Evolutionary conservation across 2,329 filamentous ascomycete species (phyloP), one percentile per base, ranked within the genome.

Genomic region (Epichloe hybrida): DNA sequence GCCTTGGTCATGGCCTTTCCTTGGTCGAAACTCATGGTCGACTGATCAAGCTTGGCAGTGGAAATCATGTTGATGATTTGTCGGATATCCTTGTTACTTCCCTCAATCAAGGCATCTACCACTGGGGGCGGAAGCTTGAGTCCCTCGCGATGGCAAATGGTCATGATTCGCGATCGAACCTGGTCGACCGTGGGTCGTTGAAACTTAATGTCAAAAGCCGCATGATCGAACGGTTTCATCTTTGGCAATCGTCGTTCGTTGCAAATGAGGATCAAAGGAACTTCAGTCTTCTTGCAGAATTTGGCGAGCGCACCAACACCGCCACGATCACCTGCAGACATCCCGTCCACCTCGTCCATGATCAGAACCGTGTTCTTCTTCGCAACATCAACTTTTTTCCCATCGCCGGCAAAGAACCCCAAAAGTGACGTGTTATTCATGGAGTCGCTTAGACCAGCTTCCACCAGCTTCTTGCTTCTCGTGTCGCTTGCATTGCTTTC

Each of bases 61-160:
- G 89, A 88, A 50, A 98, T 77, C 93, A 98, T 98, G 70, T 98
- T 98, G 69, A 98, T 93, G 54, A 97, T 90, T 67, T 97, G 93
- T 39, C 93, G 83, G 56, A 98, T 98, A 64, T 98, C 93, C 51
- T 93, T 88, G 67, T 91, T 87, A 55, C 86, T 95, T 20, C 93
- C 93, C 68, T 97, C 91, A 52, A 98, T 96, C 44, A 98, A 75
- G 17, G 90, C 88, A 64, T 97, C 91, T 51, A 98, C 79, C 17
- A 95, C 91, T 50, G 81, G 79, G 4, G 81, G 72, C 0, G 90
- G 85, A 53, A 98, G 78, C 66, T 90, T 95, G 55, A 98, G 69
- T 12, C 86, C 86, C 71, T 98, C 93, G 56, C 91, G 80, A 67
- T 85, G 94, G 61, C 89, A 94, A 56, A 98, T 95, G 0, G 93